Percentiles rank a stretch among this genome's conserved stretches.
phyloP scores from a whole-genome alignment of 202 grass and related monocot species.

The Musa balbisiana region DNA sequence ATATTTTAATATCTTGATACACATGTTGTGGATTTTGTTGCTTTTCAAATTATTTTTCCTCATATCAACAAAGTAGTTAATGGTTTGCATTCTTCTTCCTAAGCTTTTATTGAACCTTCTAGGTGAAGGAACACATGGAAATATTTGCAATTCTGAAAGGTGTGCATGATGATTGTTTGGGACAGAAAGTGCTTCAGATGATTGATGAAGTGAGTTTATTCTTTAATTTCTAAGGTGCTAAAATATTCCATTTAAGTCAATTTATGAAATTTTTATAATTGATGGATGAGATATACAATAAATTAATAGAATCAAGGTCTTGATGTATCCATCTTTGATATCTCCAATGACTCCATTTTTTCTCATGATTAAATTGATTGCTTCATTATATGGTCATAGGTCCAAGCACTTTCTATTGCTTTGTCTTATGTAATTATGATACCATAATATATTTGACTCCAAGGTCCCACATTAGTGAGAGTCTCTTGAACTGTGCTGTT shows the following conservation, averaged over 20 bases:
- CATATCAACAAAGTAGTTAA: background rate
- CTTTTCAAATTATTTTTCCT: background rate
- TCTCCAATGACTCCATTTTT: background rate
- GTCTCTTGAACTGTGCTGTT: background rate
- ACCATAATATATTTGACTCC: background rate
- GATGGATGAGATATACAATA: background rate
- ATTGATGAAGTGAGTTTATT: constrained; percentile 36
- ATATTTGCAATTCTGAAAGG: constrained; percentile 43
- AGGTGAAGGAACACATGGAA: constrained; percentile 52
- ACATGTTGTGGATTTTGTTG: too few relatives aligned
- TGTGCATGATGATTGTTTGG: constrained; percentile 32
- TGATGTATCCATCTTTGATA: background rate
- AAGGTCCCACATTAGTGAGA: background rate
- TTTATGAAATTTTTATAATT: constrained; percentile 10
- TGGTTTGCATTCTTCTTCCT: background rate
- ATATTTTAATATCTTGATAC: too few relatives aligned
- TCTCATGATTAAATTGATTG: background rate
- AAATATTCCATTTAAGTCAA: background rate
- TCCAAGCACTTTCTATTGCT: background rate
- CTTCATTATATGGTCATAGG: too few relatives aligned
- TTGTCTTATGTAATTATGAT: background rate
- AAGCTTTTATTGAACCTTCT: constrained; percentile 16
- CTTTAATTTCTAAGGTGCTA: background rate
- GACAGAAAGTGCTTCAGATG: constrained; percentile 31
- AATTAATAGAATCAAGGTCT: background rate